These are phyloP conservation scores for Colletotrichum agaves DNA, from an alignment of 2,329 filamentous ascomycete species.

Conservation along the genomic window DNA sequence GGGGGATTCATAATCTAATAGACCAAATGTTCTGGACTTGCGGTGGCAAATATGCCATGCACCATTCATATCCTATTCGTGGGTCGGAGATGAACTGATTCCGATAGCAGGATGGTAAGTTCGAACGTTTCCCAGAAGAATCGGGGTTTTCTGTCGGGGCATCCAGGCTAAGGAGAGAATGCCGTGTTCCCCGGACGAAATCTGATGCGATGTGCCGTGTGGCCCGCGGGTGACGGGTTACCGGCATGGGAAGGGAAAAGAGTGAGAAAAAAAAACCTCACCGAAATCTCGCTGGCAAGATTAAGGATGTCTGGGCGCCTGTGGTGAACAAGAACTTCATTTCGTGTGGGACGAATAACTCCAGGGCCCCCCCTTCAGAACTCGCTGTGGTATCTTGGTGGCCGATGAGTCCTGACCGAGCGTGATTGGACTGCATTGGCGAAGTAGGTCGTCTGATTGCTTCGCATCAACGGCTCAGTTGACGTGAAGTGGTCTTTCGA, in stretches of 20 bases:
- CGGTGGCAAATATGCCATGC: constrained; percentile 9
- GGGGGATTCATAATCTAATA: neutral
- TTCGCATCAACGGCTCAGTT: neutral
- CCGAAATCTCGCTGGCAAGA: constrained; percentile 12
- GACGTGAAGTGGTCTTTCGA: neutral
- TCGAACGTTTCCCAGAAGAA: neutral
- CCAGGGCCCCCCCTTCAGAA: neutral
- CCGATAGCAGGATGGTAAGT: neutral
- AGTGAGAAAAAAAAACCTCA: constrained; percentile 25
- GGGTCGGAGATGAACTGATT: constrained; percentile 25
- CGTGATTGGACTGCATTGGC: constrained; percentile 5
- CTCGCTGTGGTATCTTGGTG: neutral
- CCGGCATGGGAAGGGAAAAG: constrained; percentile 14
- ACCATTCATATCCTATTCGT: neutral
- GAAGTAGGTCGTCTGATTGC: constrained; percentile 1
- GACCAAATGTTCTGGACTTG: neutral
- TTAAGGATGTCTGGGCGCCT: constrained; percentile 27
- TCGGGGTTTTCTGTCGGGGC: neutral
- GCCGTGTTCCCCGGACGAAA: constrained; percentile 24
- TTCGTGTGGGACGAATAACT: constrained; percentile 10
- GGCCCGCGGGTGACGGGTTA: constrained; percentile 19
- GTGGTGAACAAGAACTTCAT: constrained; percentile 26
- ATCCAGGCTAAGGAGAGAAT: constrained; percentile 8
- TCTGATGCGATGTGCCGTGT: constrained; percentile 25
- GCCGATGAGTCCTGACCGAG: constrained; percentile 4